Evolutionary conservation across 371 early-diverging fungal genomes (phyloP).

Genomic region (Batrachochytrium dendrobatidis): DNA sequence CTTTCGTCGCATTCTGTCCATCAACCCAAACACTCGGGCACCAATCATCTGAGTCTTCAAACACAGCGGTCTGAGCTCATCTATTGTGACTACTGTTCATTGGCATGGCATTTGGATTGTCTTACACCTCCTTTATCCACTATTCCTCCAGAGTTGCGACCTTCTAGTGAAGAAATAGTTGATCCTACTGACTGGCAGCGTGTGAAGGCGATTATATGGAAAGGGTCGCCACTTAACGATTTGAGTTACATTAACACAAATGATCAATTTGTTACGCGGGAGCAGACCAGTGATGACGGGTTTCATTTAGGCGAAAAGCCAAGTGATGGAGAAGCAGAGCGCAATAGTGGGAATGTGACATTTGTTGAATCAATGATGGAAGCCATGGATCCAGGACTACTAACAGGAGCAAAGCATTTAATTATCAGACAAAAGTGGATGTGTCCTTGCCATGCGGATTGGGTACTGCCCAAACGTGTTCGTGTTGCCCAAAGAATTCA

Average conservation of each 20-base stretch:
- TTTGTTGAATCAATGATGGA: not conserved
- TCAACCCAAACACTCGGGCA: constrained; percentile 2
- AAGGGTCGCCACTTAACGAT: constrained; percentile 1
- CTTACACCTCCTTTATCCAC: constrained; percentile 61
- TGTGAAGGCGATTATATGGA: constrained; percentile 7
- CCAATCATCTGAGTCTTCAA: not conserved
- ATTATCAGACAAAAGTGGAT: constrained; percentile 57
- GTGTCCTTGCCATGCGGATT: constrained; percentile 83
- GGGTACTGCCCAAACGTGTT: constrained; percentile 18
- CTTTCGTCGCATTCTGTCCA: constrained; percentile 13
- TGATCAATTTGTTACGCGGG: not conserved
- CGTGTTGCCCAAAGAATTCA: not conserved
- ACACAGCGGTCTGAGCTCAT: constrained; percentile 36
- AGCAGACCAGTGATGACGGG: constrained; percentile 4
- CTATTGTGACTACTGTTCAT: constrained; percentile 72
- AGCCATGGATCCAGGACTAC: not conserved
- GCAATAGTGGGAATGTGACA: constrained; percentile 4
- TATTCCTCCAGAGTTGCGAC: constrained; percentile 44
- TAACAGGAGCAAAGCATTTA: not conserved
- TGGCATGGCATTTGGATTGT: constrained; percentile 86
- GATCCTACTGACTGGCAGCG: constrained; percentile 1
- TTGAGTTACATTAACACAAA: not conserved
- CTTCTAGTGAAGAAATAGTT: constrained; percentile 9
- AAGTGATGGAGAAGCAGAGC: not conserved
- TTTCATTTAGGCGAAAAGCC: constrained; percentile 6